Evolutionary conservation across 176 grass and related monocot species (phyloP), one percentile per base, ranked within the genome.

Genomic region (Calamus simplicifolius): DNA sequence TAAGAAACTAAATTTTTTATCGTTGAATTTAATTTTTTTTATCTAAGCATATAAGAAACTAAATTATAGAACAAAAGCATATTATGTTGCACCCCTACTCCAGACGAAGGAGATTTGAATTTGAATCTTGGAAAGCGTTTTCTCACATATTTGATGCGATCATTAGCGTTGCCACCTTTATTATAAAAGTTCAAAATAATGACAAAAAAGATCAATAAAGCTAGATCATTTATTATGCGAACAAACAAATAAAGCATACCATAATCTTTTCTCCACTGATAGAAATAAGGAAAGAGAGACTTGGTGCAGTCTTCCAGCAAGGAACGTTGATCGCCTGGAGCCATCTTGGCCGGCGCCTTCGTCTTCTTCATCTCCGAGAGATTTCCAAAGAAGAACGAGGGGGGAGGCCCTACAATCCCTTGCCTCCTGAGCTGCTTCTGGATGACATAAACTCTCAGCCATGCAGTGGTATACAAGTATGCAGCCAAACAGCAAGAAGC

Each of bases 261-360:
- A 58, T 91, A 91, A 67, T 72, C 58, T 69, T 88, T 97, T 71
- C 93, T 91, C 93, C 93, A 97, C 29, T 82, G 75, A 48, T 85
- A 69, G 52, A 97, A 91, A 71, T 91, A 91, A 63, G 93, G 93
- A 73, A 97, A 97, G 66, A 97, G 75, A 77, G 53, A 57, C 71
- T 76, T 79, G 74, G 77, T 81, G 69, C 81, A 88, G 74, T 94
- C 89, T 65, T 62, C 61, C 71, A 88, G 88, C 31, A 73, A 65
- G 35, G 75, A 78, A 66, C 51, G 66, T 10, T 67, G 53, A 49
- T 78, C 72, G 63, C 74, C 73, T 43, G 35, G 35, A 16, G 27
- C 49, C 51, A 63, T 50, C 56, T 73, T 29, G 4, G 48, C 64
- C 29, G 38, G 76, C 43, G 72, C 65, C 58, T 73, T 78, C 25